phyloP scores from a whole-genome alignment of 164 flowering plant genomes.

The Malania oleifera region DNA sequence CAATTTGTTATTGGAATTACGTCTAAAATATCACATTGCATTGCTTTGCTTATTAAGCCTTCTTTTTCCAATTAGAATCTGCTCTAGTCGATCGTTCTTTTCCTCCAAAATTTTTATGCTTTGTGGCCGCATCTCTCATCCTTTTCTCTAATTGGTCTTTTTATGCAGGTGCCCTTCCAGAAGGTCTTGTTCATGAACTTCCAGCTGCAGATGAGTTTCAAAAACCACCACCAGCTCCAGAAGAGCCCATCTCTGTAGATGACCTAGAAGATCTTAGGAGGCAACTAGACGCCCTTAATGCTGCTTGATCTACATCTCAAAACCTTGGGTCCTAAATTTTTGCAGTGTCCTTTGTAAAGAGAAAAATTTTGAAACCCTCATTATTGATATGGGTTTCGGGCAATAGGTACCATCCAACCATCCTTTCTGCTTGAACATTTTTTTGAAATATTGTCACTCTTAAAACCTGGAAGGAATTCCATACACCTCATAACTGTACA shows the following conservation, averaged over 20 bases:
- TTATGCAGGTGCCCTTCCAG: slow-evolving; percentile 64
- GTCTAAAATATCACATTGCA: too few species aligned
- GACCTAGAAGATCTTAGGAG: slow-evolving; percentile 83
- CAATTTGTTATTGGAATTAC: too few species aligned
- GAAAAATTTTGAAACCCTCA: too few species aligned
- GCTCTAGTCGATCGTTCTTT: neutral
- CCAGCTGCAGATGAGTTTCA: slow-evolving; percentile 72
- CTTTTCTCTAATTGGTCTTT: neutral
- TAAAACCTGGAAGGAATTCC: too few species aligned
- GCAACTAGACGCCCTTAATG: slow-evolving; percentile 90
- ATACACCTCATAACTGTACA: too few species aligned
- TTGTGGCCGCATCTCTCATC: neutral
- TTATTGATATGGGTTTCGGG: too few species aligned
- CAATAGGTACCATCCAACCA: neutral
- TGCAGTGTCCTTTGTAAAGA: too few species aligned
- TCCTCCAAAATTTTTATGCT: neutral
- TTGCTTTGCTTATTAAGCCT: too few species aligned
- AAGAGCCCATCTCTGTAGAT: slow-evolving; percentile 28
- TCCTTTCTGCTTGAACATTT: too few species aligned
- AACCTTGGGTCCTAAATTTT: too few species aligned
- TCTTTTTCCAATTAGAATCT: too few species aligned
- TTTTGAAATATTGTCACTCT: too few species aligned
- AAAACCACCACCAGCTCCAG: slow-evolving; percentile 16
- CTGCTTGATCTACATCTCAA: slow-evolving; percentile 36
- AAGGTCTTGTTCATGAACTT: slow-evolving; percentile 78